Conservation (phyloP, 2,329 filamentous ascomycete genomes). For the Neophaeococcomyces mojaviensis region DNA sequence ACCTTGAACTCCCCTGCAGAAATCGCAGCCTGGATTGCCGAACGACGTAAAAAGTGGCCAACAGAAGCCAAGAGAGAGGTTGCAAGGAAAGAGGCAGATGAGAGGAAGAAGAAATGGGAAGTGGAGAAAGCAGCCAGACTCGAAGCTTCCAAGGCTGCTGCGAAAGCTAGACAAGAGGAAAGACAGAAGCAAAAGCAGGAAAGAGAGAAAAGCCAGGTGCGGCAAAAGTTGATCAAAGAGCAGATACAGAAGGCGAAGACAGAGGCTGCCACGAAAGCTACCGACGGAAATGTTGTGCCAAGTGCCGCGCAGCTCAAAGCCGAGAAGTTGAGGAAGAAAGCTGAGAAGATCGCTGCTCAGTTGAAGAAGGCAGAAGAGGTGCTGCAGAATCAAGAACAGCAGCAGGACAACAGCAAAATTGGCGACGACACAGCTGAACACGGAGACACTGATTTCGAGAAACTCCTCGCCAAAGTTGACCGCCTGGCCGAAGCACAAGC, state of each 20-base stretch:
- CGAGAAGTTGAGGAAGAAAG: constrained; percentile 10
- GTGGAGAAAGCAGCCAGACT: constrained; percentile 49
- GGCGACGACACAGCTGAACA: neutral
- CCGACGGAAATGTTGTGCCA: neutral
- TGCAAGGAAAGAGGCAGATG: constrained; percentile 34
- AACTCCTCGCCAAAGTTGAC: constrained; percentile 5
- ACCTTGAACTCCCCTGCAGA: constrained; percentile 55
- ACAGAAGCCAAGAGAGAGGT: constrained; percentile 60
- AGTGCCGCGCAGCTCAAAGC: constrained; percentile 10
- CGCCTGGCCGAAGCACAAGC: neutral
- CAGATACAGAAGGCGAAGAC: constrained; percentile 10
- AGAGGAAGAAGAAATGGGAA: constrained; percentile 57
- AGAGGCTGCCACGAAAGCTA: neutral
- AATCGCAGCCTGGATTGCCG: constrained; percentile 69
- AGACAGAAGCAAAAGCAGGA: constrained; percentile 24
- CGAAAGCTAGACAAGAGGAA: constrained; percentile 36
- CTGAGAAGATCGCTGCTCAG: constrained; percentile 8
- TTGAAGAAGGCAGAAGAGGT: constrained; percentile 4
- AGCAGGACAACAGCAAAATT: neutral
- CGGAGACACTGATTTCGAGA: neutral
- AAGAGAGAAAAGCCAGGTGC: constrained; percentile 11
- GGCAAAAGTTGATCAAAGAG: constrained; percentile 9
- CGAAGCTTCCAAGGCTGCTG: constrained; percentile 32
- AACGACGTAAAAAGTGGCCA: constrained; percentile 72
- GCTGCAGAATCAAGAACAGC: neutral